Percentiles rank a stretch among this genome's conserved stretches.
Evolutionary conservation across 495 filamentous ascomycete genomes (phyloP).

Genomic region (Penicillium waksmanii): DNA sequence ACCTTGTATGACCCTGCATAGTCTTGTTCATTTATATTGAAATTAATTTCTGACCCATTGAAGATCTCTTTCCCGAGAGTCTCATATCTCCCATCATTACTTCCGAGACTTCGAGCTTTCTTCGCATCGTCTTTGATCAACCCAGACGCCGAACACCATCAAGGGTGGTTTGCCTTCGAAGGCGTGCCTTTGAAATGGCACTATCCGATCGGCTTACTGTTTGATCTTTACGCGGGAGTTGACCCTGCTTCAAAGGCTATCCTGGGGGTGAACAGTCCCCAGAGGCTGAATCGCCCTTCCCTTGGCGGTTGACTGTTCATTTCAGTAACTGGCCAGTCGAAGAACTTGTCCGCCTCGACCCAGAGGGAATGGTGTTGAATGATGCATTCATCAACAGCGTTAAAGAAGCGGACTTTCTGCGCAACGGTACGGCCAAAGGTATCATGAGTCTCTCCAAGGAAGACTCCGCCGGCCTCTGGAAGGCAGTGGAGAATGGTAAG

Average conservation of each 20-base stretch:
- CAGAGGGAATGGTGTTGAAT: conserved; percentile 61
- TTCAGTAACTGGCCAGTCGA: conserved; percentile 76
- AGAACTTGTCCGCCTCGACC: conserved; percentile 67
- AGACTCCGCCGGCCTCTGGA: conserved; percentile 86
- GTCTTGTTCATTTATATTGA: conserved; percentile 1
- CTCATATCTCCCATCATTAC: conserved; percentile 70
- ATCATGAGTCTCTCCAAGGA: conserved; percentile 93
- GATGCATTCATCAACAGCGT: conserved; percentile 93
- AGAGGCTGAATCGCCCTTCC: conserved; percentile 45
- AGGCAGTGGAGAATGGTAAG: conserved; percentile 77
- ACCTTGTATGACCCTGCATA: conserved; percentile 45
- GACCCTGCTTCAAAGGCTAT: conserved; percentile 54
- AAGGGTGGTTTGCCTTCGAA: conserved; percentile 75
- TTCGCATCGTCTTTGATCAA: conserved; percentile 75
- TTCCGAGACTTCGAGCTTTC: conserved; percentile 78
- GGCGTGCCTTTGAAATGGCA: conserved; percentile 85
- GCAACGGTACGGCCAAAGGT: conserved; percentile 86
- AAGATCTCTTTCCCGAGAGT: conserved; percentile 56
- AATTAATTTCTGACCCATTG: conserved; percentile 21
- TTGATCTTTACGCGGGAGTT: conserved; percentile 79
- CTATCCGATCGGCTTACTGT: conserved; percentile 84
- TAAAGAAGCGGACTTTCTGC: conserved; percentile 93
- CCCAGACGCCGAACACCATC: conserved; percentile 55
- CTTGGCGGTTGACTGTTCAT: conserved; percentile 79
- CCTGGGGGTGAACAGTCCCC: conserved; percentile 32